Evolutionary conservation across 2,329 filamentous ascomycete genomes (phyloP), one percentile per base, ranked within the genome.

Genomic region (Fusarium sp.): DNA sequence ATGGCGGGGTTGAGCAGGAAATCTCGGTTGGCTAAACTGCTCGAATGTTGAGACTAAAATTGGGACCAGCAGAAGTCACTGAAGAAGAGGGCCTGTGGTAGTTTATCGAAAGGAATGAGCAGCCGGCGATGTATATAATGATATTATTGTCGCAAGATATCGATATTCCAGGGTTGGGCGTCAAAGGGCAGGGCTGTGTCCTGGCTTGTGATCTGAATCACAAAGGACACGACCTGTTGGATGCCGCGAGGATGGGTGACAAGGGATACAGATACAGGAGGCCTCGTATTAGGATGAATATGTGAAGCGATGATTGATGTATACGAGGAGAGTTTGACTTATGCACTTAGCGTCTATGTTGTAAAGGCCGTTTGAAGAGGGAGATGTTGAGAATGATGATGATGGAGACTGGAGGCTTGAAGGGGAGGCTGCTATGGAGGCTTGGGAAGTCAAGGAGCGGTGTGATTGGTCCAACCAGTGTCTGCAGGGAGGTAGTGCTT

Each of bases 1-100:
- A 66, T 62, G 67, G 64, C 63, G 64, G 68, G 68, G 68, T 69
- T 54, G 57, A 65, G 53, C 53, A 70, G 57, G 53, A 70, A 70
- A 70, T 70, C 62, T 68, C 53, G 53, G 67, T 67, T 57, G 58
- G 50, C 48, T 50, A 46, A 56, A 53, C 55, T 53, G 55, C 58
- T 54, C 47, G 48, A 55, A 58, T 49, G 50, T 53, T 41, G 49
- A 43, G 45, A 46, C 50, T 46, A 37, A 58, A 45, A 56, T 61
- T 38, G 48, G 59, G 35, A 21, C 48, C 42, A 47, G 54, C 43
- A 42, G 51, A 55, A 53, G 49, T 51, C 48, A 45, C 57, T 50
- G 49, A 59, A 33, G 50, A 49, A 17, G 33, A 31, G 44, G 41
- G 37, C 38, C 37, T 66, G 42, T 63, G 44, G 61, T 42, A 14